Evolutionary conservation across 164 flowering plant species (phyloP).

Genomic region (Nymphaea colorata): DNA sequence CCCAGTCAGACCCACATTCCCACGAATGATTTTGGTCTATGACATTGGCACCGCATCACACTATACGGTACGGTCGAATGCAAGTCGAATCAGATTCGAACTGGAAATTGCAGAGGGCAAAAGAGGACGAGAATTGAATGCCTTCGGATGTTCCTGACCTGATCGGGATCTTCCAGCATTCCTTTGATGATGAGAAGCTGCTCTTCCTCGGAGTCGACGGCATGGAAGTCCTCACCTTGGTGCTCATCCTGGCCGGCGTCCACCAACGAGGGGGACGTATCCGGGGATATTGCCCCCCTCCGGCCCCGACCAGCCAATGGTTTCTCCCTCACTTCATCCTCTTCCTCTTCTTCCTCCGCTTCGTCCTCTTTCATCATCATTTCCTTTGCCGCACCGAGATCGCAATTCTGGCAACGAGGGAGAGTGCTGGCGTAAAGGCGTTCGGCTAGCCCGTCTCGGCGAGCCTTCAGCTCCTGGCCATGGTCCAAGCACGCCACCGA

Average conservation of each 20-base stretch:
- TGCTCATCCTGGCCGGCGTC: not conserved
- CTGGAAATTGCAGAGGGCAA: not conserved
- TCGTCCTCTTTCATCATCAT: slow-evolving; percentile 9
- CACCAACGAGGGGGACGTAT: not conserved
- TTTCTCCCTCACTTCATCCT: slow-evolving; percentile 3
- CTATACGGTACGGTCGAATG: not conserved
- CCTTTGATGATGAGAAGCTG: slow-evolving; percentile 57
- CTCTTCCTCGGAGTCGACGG: slow-evolving; percentile 50
- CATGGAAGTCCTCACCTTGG: not conserved
- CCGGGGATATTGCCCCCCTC: not conserved
- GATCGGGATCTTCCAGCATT: slow-evolving; percentile 69
- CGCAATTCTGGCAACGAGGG: slow-evolving; percentile 34
- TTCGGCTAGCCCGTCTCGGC: slow-evolving; percentile 76
- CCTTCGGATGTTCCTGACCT: slow-evolving; percentile 28
- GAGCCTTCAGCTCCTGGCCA: slow-evolving; percentile 43
- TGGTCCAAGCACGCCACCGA: slow-evolving; percentile 53
- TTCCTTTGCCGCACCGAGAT: slow-evolving; percentile 3
- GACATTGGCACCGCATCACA: not conserved
- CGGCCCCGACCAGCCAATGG: not conserved
- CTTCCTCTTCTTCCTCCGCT: not conserved
- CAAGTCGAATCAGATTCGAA: not conserved
- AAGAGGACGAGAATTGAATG: not conserved
- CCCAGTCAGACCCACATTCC: not conserved
- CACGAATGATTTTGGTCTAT: not conserved
- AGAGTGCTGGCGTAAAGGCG: slow-evolving; percentile 30